These are phyloP conservation scores for Phytophthora quininea DNA, from an alignment of 352 stramenopile species.

Conservation along the genomic window DNA sequence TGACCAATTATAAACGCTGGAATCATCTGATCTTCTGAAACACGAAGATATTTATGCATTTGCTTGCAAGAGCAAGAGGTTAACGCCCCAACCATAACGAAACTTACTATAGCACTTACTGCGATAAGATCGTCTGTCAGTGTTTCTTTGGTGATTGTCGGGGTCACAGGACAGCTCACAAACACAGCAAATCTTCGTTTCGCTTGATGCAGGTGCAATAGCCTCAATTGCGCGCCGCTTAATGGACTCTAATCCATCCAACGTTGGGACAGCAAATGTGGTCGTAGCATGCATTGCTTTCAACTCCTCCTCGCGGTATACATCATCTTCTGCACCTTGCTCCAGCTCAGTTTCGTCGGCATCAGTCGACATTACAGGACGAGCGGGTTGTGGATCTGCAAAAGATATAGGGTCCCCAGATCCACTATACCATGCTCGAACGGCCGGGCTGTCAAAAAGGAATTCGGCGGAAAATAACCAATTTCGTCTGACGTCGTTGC, in stretches of 20 bases:
- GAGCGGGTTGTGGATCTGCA: neutral
- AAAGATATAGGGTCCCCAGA: neutral
- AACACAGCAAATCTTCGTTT: neutral
- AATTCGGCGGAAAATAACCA: neutral
- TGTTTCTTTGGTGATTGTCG: neutral
- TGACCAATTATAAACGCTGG: neutral
- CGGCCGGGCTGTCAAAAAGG: neutral
- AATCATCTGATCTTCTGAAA: neutral
- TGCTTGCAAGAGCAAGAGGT: neutral
- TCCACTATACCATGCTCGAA: conserved; percentile 3
- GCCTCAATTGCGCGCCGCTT: neutral
- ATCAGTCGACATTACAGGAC: neutral
- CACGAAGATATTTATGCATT: neutral
- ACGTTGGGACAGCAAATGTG: neutral
- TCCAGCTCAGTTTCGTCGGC: neutral
- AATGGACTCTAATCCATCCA: neutral
- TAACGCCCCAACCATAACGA: neutral
- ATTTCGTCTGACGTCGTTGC: neutral
- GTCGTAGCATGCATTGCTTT: neutral
- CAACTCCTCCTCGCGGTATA: neutral
- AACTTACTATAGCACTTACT: neutral
- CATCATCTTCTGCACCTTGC: neutral
- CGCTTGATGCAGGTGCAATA: neutral
- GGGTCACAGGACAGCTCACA: neutral
- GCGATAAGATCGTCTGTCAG: neutral